A percentile compares a stretch with the other conserved stretches of the same genome.
Conservation (phyloP, 129 eudicot species). For the Helianthus annuus region DNA sequence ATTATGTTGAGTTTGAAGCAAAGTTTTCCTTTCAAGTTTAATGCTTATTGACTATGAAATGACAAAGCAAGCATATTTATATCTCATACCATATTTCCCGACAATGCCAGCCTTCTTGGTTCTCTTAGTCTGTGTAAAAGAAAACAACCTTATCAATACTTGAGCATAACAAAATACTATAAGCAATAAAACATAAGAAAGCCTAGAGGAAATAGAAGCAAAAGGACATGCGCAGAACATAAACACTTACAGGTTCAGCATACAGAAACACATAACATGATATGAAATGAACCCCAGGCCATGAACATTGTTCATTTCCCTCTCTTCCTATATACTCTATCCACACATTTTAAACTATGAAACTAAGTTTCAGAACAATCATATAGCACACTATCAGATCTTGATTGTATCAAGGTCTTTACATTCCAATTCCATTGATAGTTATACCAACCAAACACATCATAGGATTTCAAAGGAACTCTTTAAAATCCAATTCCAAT, state of each 20-base stretch:
- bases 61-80: constrained; percentile 7
- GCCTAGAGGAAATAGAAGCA: background rate
- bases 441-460: too few species aligned
- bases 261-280: background rate
- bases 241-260: background rate
- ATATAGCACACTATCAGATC: too few species aligned
- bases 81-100: constrained; percentile 79
- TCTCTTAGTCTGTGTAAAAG: constrained; percentile 62
- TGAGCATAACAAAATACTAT: background rate
- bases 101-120: constrained; percentile 89
- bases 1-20: background rate
- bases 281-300: background rate
- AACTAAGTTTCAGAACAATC: too few species aligned
- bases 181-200: constrained; percentile 10
- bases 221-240: background rate
- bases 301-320: too few species aligned
- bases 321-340: background rate
- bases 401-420: too few species aligned
- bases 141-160: constrained; percentile 19
- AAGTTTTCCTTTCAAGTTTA: background rate
- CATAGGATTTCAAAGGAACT: too few species aligned
- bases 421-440: too few species aligned
- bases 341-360: too few species aligned
- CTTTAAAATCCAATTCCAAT: too few species aligned
- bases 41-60: background rate